Conservation (phyloP, 2,329 filamentous ascomycete genomes). For the Fusarium sp. region DNA sequence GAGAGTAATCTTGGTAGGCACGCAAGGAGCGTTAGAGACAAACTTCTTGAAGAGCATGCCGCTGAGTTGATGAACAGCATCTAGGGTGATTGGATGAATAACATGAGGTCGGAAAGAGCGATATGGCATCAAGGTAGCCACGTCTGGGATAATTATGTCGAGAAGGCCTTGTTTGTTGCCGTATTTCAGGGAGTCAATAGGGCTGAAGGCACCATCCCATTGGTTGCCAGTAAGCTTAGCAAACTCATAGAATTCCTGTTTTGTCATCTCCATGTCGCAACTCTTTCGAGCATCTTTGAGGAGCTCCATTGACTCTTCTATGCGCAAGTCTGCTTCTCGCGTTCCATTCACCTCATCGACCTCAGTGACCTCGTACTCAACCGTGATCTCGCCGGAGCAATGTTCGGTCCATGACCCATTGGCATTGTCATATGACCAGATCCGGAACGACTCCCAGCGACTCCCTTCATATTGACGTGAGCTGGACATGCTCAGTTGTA, state of each 20-base stretch:
- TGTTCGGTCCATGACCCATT: slow-evolving; percentile 4
- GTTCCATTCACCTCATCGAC: background rate
- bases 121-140: slow-evolving; percentile 10
- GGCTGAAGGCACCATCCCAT: slow-evolving; percentile 12
- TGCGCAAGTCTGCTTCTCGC: background rate
- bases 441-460: slow-evolving; percentile 2
- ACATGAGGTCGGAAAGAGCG: slow-evolving; percentile 6
- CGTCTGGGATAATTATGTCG: slow-evolving; percentile 1
- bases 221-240: slow-evolving; percentile 7
- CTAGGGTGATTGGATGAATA: slow-evolving; percentile 4
- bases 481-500: background rate
- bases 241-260: slow-evolving; percentile 3
- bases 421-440: slow-evolving; percentile 2
- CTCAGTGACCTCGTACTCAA: background rate
- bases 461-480: slow-evolving; percentile 8
- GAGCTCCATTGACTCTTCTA: background rate
- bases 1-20: background rate
- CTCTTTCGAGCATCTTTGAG: background rate
- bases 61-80: slow-evolving; percentile 10
- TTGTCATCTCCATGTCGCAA: background rate
- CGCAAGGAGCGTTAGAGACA: slow-evolving; percentile 13
- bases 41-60: slow-evolving; percentile 13
- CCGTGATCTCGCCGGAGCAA: background rate
- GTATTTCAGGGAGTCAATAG: background rate
- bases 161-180: slow-evolving; percentile 8